These are phyloP conservation scores for Vaccinium myrtillus DNA, from an alignment of 148 eudicot species.

Conservation along the genomic window DNA sequence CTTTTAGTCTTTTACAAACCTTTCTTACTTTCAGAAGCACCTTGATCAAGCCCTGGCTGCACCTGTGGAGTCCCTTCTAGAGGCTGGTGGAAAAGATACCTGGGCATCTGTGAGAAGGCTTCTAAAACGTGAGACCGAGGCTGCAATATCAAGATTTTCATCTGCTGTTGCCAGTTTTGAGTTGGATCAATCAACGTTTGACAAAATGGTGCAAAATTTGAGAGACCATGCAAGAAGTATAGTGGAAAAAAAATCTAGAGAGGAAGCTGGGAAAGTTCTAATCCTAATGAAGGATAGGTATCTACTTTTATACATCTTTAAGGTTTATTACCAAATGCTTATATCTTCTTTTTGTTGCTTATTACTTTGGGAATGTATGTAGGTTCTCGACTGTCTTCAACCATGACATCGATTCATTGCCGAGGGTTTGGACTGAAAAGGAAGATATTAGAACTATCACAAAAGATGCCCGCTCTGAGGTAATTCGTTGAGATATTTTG, in stretches of 20 bases:
- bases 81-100: slow-evolving; percentile 31
- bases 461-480: slow-evolving; percentile 39
- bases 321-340: not conserved
- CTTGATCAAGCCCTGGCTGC: slow-evolving; percentile 30
- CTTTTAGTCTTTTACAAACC: not conserved
- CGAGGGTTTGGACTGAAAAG: slow-evolving; percentile 54
- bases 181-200: slow-evolving; percentile 28
- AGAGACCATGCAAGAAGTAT: slow-evolving; percentile 33
- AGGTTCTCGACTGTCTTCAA: slow-evolving; percentile 43
- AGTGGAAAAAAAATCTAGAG: slow-evolving; percentile 41
- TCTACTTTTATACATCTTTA: not conserved
- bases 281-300: slow-evolving; percentile 56
- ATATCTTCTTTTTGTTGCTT: slow-evolving; percentile 6
- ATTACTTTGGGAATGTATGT: slow-evolving; percentile 1
- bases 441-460: slow-evolving; percentile 50
- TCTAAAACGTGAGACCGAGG: slow-evolving; percentile 34
- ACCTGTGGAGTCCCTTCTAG: slow-evolving; percentile 41
- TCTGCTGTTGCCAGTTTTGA: slow-evolving; percentile 30
- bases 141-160: slow-evolving; percentile 21
- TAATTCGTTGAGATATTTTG: slow-evolving; percentile 11
- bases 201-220: slow-evolving; percentile 30
- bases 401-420: slow-evolving; percentile 50
- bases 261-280: slow-evolving; percentile 44
- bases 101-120: slow-evolving; percentile 43
- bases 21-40: slow-evolving; percentile 25